phyloP scores from a whole-genome alignment of 805 yeast genomes.

The Candida xyloterini region DNA sequence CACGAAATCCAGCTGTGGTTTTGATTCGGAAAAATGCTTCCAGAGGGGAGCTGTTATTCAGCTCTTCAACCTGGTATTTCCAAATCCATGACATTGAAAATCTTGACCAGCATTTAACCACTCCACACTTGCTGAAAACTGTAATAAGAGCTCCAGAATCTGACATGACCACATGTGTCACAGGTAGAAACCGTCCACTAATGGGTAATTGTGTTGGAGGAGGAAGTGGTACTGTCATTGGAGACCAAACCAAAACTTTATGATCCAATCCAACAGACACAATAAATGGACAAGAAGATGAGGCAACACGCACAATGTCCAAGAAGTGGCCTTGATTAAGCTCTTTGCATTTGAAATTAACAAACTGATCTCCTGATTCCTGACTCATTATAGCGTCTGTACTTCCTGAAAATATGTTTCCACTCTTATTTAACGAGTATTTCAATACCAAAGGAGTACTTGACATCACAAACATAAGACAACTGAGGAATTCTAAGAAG shows the following conservation, averaged over 20 bases:
- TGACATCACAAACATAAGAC: slow-evolving; percentile 50
- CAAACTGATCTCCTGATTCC: slow-evolving; percentile 10
- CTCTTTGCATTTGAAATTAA: slow-evolving; percentile 36
- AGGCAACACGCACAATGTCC: slow-evolving; percentile 59
- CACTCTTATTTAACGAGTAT: slow-evolving; percentile 32
- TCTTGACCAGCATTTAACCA: slow-evolving; percentile 61
- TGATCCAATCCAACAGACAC: slow-evolving; percentile 75
- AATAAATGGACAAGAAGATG: slow-evolving; percentile 62
- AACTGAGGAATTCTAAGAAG: slow-evolving; percentile 52
- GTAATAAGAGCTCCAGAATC: slow-evolving; percentile 58
- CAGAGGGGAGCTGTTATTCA: slow-evolving; percentile 39
- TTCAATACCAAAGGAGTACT: slow-evolving; percentile 45
- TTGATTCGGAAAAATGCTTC: slow-evolving; percentile 60
- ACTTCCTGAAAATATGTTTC: slow-evolving; percentile 12
- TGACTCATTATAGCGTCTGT: slow-evolving; percentile 11
- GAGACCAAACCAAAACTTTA: slow-evolving; percentile 70
- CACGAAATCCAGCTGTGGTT: slow-evolving; percentile 41
- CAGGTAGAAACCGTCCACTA: slow-evolving; percentile 54
- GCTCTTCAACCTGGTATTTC: slow-evolving; percentile 43
- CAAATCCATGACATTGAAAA: slow-evolving; percentile 53
- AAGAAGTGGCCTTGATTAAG: slow-evolving; percentile 50
- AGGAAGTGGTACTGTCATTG: slow-evolving; percentile 48
- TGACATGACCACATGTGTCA: slow-evolving; percentile 54
- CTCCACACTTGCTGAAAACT: slow-evolving; percentile 49
- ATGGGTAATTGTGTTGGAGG: slow-evolving; percentile 43